Conservation (phyloP, 1,284 basidiomycete genomes). For the Ustilago xerochloae region DNA sequence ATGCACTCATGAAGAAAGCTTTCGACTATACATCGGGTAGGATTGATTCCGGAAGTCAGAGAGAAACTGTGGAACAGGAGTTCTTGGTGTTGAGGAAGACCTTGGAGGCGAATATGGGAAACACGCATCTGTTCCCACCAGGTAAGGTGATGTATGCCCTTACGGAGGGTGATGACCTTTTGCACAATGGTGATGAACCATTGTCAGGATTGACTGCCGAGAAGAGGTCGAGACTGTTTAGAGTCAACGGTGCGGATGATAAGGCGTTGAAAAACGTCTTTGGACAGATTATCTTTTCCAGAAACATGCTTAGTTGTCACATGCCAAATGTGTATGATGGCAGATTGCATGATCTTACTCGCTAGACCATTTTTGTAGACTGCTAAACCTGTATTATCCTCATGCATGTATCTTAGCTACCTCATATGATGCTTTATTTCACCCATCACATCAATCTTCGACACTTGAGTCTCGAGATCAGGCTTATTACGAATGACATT, state of each 20-base stretch:
- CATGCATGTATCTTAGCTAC: constrained; percentile 3
- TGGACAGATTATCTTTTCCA: constrained; percentile 81
- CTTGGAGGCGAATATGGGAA: constrained; percentile 84
- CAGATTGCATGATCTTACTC: constrained; percentile 30
- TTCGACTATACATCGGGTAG: constrained; percentile 53
- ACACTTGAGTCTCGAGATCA: background rate
- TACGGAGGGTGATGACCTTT: constrained; percentile 73
- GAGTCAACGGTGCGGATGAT: constrained; percentile 18
- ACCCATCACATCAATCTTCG: background rate
- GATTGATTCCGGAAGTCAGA: constrained; percentile 1
- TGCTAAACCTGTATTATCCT: background rate
- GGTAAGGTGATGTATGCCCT: constrained; percentile 83
- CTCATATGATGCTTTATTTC: background rate
- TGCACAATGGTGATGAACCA: background rate
- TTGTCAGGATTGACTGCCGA: background rate
- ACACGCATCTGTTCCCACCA: constrained; percentile 79
- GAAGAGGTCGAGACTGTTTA: constrained; percentile 32
- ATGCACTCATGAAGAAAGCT: constrained; percentile 49
- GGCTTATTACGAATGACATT: too few relatives aligned
- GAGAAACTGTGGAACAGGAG: constrained; percentile 33
- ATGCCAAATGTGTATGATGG: constrained; percentile 72
- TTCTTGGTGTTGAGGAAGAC: constrained; percentile 79
- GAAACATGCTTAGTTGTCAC: constrained; percentile 80
- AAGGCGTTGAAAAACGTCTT: constrained; percentile 73
- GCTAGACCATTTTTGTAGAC: background rate